Evolutionary conservation across 208 protist genomes (phyloP), one percentile per base, ranked within the genome.

Genomic region (Wallacemonas sp.): DNA sequence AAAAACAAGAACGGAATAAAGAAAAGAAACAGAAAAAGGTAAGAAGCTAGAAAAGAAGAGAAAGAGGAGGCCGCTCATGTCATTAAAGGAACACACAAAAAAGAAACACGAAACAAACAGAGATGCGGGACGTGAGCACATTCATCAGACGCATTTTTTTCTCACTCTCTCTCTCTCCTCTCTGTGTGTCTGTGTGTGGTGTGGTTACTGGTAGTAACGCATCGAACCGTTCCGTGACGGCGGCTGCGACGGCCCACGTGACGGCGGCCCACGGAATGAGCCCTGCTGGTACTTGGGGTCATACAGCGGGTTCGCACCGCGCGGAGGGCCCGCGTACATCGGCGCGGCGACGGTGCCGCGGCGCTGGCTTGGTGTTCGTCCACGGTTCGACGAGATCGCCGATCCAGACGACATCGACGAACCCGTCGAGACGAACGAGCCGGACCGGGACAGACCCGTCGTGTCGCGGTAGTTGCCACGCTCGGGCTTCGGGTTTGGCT

Each of bases 141-240:
- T n/a, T n/a, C n/a, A n/a, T n/a, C n/a, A n/a, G n/a, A n/a, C n/a
- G n/a, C n/a, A n/a, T n/a, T 47, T 47, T 47, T n/a, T n/a, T n/a
- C 41, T 47, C n/a, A 6, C 41, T 19, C 21, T 47, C 16, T 0
- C 16, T 41, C 9, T 41, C 16, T 41, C 16, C 36, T 16, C 16
- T 41, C 16, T 41, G 12, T 41, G 12, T 41, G 16, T 16, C 9
- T 16, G 36, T 16, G 36, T 41, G 9, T 16, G 36, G 36, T 41
- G 16, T 16, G 36, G 9, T n/a, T 49, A 55, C 47, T 55, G 47
- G 17, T 55, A 39, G 47, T 55, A 55, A 8, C 47, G 47, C 47
- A 55, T 55, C 14, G 47, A 55, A 24, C 47, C 17, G 26, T 24
- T 55, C 47, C 47, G 47, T 19, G 47, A 55, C 17, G 19, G 47